Base-by-base conservation (phyloP, 1,139 yeast genomes). In the Candida sojae region DNA sequence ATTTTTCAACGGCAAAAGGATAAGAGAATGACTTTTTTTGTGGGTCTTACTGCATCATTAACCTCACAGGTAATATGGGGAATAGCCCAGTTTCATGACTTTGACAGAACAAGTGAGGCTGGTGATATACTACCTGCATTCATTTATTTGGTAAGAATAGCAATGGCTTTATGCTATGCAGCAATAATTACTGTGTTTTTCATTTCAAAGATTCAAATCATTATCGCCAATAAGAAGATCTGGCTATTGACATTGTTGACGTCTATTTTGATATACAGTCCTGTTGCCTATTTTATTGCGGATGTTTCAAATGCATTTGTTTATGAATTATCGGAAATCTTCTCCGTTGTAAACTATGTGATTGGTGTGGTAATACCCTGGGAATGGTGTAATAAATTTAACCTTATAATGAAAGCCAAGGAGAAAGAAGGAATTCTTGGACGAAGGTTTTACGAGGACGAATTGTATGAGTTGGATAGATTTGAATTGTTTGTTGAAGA, bases 371-470 rank as follows among this genome's bases (percentile, higher is more conserved):
- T 88, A 5, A 76, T 87, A 13, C 90, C 89, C 0, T 89, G 96
- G 96, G 95, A 86, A 64, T 89, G 96, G 96, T 80, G 89, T 52
- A 90, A 88, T 60, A 76, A 88, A 52, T 78, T 86, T 46, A 79
- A 80, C 50, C 68, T 77, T 11, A 68, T 84, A 29, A 86, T 85
- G 68, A 80, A 80, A 55, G 75, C 75, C n/a, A 80, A 80, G 52
- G 96, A 89, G 57, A 83, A 84, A 46, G 85, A 83, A 49, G 96
- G 96, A 1, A 83, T 90, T 2, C 67, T 90, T 45, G 97, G 97
- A 0, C 71, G 96, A 53, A 82, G 85, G 34, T 80, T 87, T 42
- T 87, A 83, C 61, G 93, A 86, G 53, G 95, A 88, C 51, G 89
- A 84, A 52, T 47, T 73, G 17, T 74, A 73, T 49, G 79, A 73